Evolutionary conservation across 2,329 filamentous ascomycete genomes (phyloP).

Genomic region (Lachnellula hyalina): DNA sequence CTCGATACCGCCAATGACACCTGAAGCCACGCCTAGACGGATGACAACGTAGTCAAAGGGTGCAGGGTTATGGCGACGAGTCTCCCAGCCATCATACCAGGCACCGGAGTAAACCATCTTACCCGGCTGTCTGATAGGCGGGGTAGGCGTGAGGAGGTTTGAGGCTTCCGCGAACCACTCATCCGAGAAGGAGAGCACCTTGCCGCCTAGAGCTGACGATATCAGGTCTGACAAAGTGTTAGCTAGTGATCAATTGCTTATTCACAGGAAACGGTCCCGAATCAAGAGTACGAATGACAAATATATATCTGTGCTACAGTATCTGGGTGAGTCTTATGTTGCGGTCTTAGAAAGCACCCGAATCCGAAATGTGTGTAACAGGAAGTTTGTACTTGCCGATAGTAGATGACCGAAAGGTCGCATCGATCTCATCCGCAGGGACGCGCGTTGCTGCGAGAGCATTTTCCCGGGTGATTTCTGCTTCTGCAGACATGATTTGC

Average conservation of each 20-base stretch:
- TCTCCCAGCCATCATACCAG: slow-evolving; percentile 70
- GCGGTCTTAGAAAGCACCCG: too few relatives aligned
- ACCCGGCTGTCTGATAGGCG: slow-evolving; percentile 57
- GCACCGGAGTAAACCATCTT: slow-evolving; percentile 66
- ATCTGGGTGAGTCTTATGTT: too few relatives aligned
- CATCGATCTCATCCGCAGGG: slow-evolving; percentile 51
- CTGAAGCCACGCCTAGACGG: slow-evolving; percentile 63
- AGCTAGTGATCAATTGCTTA: slow-evolving; percentile 3
- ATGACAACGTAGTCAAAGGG: slow-evolving; percentile 64
- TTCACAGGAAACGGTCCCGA: neutral
- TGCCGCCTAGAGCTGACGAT: slow-evolving; percentile 56
- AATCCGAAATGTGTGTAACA: neutral
- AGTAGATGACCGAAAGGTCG: slow-evolving; percentile 54
- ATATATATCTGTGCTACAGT: neutral
- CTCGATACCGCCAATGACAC: slow-evolving; percentile 68
- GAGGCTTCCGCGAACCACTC: slow-evolving; percentile 63
- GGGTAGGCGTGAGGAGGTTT: slow-evolving; percentile 59
- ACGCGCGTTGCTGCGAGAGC: slow-evolving; percentile 44
- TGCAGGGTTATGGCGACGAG: slow-evolving; percentile 57
- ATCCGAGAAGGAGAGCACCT: slow-evolving; percentile 60
- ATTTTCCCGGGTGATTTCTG: slow-evolving; percentile 51
- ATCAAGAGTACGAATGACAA: neutral
- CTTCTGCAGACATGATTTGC: slow-evolving; percentile 32
- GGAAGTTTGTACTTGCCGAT: slow-evolving; percentile 46
- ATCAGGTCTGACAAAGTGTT: slow-evolving; percentile 47